Evolutionary conservation across 2,329 filamentous ascomycete genomes (phyloP), one percentile per base, ranked within the genome.

Genomic region (Calonectria naviculata): DNA sequence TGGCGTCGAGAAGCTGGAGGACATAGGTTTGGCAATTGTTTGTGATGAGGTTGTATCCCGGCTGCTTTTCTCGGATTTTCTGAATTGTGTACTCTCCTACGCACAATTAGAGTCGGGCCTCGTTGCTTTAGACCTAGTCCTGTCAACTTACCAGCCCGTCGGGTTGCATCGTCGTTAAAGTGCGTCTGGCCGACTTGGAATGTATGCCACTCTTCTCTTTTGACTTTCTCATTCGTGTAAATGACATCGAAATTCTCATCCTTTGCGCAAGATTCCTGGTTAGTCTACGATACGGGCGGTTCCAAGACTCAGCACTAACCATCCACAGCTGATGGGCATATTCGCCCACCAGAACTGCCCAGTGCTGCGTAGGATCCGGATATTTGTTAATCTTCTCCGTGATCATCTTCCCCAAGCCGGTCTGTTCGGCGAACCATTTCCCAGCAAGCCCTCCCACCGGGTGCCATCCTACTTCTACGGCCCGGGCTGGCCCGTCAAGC

Each of bases 21-120:
- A 87, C 89, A 70, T 88, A 90, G 21, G 87, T 90, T 74, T 91
- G 89, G 78, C 89, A 91, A 79, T 91, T 91, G 78, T 91, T 91
- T 72, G 83, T 87, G 77, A 91, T 90, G 67, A 91, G 83, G 65
- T 90, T 90, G 79, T 91, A 91, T 1, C 82, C 86, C 0, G 88
- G 84, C 12, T 85, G 83, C 61, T 81, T 84, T 38, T 84, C 79
- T 8, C 88, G 81, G 76, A 90, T 90, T 19, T 84, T 84, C 24
- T 86, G 83, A 41, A 90, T 90, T 0, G 87, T 86, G 73, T 86
- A 86, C 68, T 90, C 88, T 21, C 85, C 87, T 87, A 65, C 9
- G 19, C 13, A 9, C 5, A n/a, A 13, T 72, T 10, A 73, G 70
- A 9, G 28, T 19, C 24, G 21, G 4, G 6, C 19, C 17, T 10